Conservation (phyloP, 164 flowering plant species). For the Nymphaea thermarum region DNA sequence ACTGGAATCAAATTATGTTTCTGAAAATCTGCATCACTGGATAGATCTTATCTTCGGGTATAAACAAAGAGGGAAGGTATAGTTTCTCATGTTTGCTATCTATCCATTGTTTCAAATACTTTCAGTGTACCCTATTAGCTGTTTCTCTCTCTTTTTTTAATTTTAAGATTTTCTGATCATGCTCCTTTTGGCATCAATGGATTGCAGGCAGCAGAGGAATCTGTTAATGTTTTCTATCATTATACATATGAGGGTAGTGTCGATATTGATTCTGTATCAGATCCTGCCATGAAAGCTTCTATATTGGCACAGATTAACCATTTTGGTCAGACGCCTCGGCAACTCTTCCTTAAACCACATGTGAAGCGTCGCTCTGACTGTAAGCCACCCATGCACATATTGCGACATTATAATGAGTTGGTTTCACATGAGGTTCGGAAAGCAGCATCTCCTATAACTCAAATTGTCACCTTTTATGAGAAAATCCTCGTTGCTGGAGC, state of each 20-base stretch:
- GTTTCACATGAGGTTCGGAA: conserved; percentile 68
- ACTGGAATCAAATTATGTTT: conserved; percentile 87
- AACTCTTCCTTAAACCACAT: conserved; percentile 81
- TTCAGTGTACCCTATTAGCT: too few species aligned
- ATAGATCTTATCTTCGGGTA: conserved; percentile 96
- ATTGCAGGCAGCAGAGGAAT: conserved; percentile 89
- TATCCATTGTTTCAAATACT: background rate
- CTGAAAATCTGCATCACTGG: conserved; percentile 97
- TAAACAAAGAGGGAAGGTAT: conserved; percentile 96
- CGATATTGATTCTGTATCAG: conserved; percentile 89
- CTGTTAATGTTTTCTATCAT: conserved; percentile 95
- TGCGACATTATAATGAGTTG: conserved; percentile 50
- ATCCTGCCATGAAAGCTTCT: conserved; percentile 98
- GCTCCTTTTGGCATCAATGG: too few species aligned
- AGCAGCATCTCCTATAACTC: conserved; percentile 36
- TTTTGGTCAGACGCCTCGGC: conserved; percentile 98
- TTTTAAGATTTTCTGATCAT: background rate
- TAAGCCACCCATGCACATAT: conserved; percentile 68
- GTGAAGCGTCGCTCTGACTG: conserved; percentile 64
- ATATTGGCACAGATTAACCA: conserved; percentile 97
- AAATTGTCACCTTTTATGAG: conserved; percentile 56
- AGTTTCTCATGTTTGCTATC: conserved; percentile 5
- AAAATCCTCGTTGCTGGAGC: conserved; percentile 70
- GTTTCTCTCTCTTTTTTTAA: background rate
- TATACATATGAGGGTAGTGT: conserved; percentile 98